These are phyloP conservation scores for Euphrasia arctica DNA, from an alignment of 305 asterid species.

Conservation along the genomic window DNA sequence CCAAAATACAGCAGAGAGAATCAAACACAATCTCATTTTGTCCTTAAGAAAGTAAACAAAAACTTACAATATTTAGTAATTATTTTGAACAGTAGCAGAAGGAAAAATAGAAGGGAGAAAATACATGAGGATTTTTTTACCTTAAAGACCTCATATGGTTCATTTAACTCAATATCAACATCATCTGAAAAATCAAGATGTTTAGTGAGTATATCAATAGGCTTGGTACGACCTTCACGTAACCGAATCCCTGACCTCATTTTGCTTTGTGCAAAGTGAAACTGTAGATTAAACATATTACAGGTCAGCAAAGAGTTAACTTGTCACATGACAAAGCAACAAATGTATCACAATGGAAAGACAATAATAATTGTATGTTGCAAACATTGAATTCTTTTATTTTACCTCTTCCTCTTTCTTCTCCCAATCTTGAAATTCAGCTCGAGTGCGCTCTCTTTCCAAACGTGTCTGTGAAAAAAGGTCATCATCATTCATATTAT, in stretches of 20 bases:
- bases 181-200: constrained; percentile 79
- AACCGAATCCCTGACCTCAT: constrained; percentile 78
- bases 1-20: constrained; percentile 21
- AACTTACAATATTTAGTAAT: no score
- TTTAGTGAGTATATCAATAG: constrained; percentile 76
- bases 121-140: constrained; percentile 26
- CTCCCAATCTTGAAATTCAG: constrained; percentile 97
- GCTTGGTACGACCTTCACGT: constrained; percentile 87
- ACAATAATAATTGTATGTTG: constrained; percentile 15
- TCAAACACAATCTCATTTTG: constrained; percentile 6
- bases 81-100: no score
- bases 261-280: constrained; percentile 93
- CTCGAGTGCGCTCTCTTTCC: constrained; percentile 92
- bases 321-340: constrained; percentile 8
- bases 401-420: constrained; percentile 88
- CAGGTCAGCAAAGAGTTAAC: constrained; percentile 24
- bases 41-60: not conserved
- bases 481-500: constrained; percentile 16
- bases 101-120: no score
- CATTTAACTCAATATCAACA: constrained; percentile 65
- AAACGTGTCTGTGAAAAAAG: constrained; percentile 53
- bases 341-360: constrained; percentile 7
- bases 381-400: constrained; percentile 23
- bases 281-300: constrained; percentile 42
- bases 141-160: constrained; percentile 79